Base-by-base conservation (phyloP, 371 early-diverging fungal genomes). In the Circinella minor region DNA sequence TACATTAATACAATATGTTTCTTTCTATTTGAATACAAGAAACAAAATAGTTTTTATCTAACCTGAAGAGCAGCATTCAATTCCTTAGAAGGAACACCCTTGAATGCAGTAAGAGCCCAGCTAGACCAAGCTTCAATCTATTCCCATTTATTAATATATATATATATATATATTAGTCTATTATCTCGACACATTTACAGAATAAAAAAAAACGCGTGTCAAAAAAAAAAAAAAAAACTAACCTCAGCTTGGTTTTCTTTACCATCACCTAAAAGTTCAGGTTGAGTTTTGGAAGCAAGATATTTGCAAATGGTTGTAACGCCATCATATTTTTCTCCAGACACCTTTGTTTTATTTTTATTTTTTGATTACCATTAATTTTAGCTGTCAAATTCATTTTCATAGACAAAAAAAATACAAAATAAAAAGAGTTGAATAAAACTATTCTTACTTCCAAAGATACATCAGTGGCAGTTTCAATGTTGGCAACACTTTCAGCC, bases 201-300 rank as follows among this genome's bases (percentile, higher is more conserved):
- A 3, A 43, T 11, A 43, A 9, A 43, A 6, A 43, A 43, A 11
- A 43, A 43, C 43, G 43, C 43, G 43, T 43, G 43, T 15, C 3
- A 36, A 73, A 66, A 69, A 73, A 76, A 54, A 55, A 49, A 65
- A 72, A 69, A 64, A 15, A 36, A 55, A 8, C 51, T 63, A 61
- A 90, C 86, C 66, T 84, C 84, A 64, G 87, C 86, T 65, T 81
- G 86, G 55, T 88, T 90, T 38, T 76, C 72, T 48, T 85, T 83
- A 59, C 77, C 77, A n/a, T 68, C 63, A 38, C 90, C 90, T 27
- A 89, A 73, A 20, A 89, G 79, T 13, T 82, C 81, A 64, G 77
- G 65, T 63, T 80, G 76, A 61, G 83, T 78, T 71, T 87, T 83
- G 49, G 82, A 74, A 18, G 82, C 85, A 74, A 89, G 70, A 57